Conservation (phyloP, 2,329 filamentous ascomycete species). For the Boeremia exigua region DNA sequence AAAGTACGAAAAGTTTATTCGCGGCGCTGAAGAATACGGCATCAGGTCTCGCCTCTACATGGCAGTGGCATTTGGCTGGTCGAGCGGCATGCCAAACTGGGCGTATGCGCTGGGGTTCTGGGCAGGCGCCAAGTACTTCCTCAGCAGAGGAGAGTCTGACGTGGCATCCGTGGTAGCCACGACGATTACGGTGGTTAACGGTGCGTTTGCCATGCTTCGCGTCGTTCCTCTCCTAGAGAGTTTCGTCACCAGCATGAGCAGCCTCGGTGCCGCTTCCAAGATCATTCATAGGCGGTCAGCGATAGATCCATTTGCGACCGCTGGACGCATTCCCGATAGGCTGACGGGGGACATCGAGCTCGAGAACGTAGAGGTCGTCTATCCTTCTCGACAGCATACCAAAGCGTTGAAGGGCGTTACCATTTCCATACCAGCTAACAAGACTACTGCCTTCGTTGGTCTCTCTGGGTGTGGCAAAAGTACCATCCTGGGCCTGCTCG, state of each 20-base stretch:
- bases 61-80: conserved; percentile 78
- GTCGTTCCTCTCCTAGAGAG: conserved; percentile 76
- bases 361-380: conserved; percentile 85
- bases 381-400: conserved; percentile 90
- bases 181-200: conserved; percentile 90
- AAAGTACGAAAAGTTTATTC: too few species aligned
- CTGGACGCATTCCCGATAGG: conserved; percentile 74
- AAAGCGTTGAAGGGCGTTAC: conserved; percentile 84
- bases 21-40: conserved; percentile 75
- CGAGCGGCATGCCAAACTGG: conserved; percentile 84
- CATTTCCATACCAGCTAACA: conserved; percentile 82
- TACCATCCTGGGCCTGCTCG: conserved; percentile 89
- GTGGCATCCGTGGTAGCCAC: conserved; percentile 81
- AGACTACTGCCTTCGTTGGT: conserved; percentile 91
- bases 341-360: conserved; percentile 84
- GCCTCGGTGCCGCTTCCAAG: conserved; percentile 90
- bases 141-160: conserved; percentile 61
- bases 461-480: conserved; percentile 94
- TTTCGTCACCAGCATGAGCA: conserved; percentile 85
- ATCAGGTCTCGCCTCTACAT: conserved; percentile 75
- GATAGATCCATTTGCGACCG: conserved; percentile 74
- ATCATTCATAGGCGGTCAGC: conserved; percentile 91
- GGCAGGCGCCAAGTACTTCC: conserved; percentile 62
- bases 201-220: conserved; percentile 82
- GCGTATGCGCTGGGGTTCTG: conserved; percentile 62